These are phyloP conservation scores for Millerozyma miso DNA, from an alignment of 805 yeast genomes.

Conservation along the genomic window DNA sequence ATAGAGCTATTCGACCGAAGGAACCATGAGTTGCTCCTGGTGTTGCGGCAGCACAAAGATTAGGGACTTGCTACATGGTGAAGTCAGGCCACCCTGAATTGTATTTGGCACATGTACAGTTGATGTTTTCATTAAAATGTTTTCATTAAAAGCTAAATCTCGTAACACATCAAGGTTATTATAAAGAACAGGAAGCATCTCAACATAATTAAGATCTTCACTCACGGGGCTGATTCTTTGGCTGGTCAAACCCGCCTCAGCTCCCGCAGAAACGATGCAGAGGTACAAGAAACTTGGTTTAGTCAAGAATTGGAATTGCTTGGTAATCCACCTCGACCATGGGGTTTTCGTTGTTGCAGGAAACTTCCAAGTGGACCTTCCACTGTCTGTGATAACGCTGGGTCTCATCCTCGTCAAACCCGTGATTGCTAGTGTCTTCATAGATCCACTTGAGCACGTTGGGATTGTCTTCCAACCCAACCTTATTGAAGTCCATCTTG, in stretches of 20 bases:
- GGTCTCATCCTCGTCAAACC: slow-evolving; percentile 45
- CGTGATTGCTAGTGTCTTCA: slow-evolving; percentile 55
- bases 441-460: slow-evolving; percentile 60
- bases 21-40: slow-evolving; percentile 1
- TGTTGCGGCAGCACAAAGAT: background rate
- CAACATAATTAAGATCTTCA: no score
- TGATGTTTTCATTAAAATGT: no score
- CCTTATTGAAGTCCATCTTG: slow-evolving; percentile 46
- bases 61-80: no score
- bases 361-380: slow-evolving; percentile 59
- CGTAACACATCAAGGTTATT: no score
- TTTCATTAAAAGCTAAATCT: no score
- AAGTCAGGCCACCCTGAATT: no score
- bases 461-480: slow-evolving; percentile 44
- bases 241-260: no score
- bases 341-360: slow-evolving; percentile 64
- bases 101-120: no score
- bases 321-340: slow-evolving; percentile 61
- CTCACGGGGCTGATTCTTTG: no score
- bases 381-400: slow-evolving; percentile 51
- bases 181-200: no score
- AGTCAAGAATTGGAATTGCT: slow-evolving; percentile 40
- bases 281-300: background rate
- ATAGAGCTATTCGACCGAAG: slow-evolving; percentile 2
- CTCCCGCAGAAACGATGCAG: no score